Percentiles rank a stretch among this genome's conserved stretches.
These are phyloP conservation scores for Chlorophyllum brunneum DNA, from an alignment of 768 basidiomycete species.

Conservation along the genomic window DNA sequence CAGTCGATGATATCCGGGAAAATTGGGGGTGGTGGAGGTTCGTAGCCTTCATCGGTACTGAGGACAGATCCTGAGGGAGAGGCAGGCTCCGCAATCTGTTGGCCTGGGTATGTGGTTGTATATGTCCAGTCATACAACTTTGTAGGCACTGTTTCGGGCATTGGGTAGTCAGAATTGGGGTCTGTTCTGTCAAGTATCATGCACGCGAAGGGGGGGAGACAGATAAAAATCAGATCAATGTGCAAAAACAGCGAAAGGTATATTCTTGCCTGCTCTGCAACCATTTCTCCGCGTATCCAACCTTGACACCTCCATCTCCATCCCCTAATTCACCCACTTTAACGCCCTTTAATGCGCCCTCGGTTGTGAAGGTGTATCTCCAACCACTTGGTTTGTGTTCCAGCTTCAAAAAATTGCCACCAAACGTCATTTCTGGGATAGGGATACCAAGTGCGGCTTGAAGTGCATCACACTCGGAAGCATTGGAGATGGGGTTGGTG, in stretches of 20 bases:
- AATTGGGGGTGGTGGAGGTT: constrained; percentile 15
- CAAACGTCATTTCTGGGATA: constrained; percentile 96
- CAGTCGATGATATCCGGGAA: constrained; percentile 30
- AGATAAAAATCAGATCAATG: constrained; percentile 3
- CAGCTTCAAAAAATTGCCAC: constrained; percentile 71
- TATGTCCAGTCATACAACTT: constrained; percentile 99
- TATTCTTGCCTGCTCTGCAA: constrained; percentile 71
- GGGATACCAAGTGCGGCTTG: constrained; percentile 69
- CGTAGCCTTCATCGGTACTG: constrained; percentile 16
- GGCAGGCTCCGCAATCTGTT: constrained; percentile 23
- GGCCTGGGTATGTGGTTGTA: constrained; percentile 82
- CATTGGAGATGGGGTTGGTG: constrained; percentile 78
- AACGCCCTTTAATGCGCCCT: constrained; percentile 66
- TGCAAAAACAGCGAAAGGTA: constrained; percentile 17
- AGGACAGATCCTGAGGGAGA: constrained; percentile 11
- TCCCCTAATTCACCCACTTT: constrained; percentile 69
- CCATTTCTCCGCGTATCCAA: constrained; percentile 95
- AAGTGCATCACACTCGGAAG: constrained; percentile 66
- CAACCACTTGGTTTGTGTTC: constrained; percentile 63
- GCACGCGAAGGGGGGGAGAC: constrained; percentile 14
- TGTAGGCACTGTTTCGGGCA: constrained; percentile 68
- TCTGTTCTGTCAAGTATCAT: constrained; percentile 47
- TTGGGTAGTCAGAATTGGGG: constrained; percentile 56
- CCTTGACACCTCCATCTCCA: constrained; percentile 91
- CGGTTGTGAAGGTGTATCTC: constrained; percentile 61